Evolutionary conservation across 257 asterid genomes (phyloP), one percentile per base, ranked within the genome.

Genomic region (Fraxinus excelsior): DNA sequence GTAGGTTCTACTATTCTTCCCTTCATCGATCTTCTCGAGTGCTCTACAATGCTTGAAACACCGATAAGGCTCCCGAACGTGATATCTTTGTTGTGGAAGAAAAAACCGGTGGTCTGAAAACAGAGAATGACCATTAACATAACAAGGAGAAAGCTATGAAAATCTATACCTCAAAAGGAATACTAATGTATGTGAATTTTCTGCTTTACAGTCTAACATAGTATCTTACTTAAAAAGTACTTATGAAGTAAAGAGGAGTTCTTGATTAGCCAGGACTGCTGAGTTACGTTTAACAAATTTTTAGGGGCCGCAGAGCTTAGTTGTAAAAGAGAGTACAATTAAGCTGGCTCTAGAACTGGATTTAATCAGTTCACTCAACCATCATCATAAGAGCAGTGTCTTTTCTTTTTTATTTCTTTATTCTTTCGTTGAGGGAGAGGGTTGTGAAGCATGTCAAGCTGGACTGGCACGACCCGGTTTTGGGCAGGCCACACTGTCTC

Each of bases 11-110:
- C 1, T 10, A 60, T 46, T 82, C 92, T 75, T 73, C 91, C 87
- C 68, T 87, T 81, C 12, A 80, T 87, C 2, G 94, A 88, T 80
- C 93, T 87, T 73, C 89, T 67, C 0, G 94, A 88, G 19, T 87
- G 89, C 80, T 88, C 90, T 18, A 90, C 78, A 70, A 88, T 85
- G 89, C 74, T 86, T 34, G 97, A 87, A 44, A 91, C 86, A 8
- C 96, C 90, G 7, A 90, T 88, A 56, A 91, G 91, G 84, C 86
- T 88, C 0, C 97, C 97, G 0, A 91, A 82, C 3, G 96, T 90
- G 49, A 87, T 87, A 81, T 93, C 86, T 79, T 81, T 90, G 81
- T 88, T 92, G 44, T 79, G 94, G 73, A 91, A 91, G 87, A 90
- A 87, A 10, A 96, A 87, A 75, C 91, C 87, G 0, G 97, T 88